Conservation (phyloP, 345 rosid species). For the Corchorus capsularis region DNA sequence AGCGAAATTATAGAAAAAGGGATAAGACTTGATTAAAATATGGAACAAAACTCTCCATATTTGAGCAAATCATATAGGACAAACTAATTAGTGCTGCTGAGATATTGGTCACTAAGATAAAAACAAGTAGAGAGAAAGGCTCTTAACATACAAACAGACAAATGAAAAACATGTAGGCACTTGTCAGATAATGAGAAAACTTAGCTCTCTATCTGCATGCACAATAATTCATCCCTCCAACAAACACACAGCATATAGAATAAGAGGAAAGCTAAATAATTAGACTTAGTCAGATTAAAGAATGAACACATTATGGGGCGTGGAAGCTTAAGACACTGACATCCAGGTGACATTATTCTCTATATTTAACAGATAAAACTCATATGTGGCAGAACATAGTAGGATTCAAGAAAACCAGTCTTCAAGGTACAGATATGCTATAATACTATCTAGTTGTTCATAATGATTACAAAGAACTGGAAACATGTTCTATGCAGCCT, state of each 20-base stretch:
- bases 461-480: not conserved
- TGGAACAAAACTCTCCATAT: not conserved
- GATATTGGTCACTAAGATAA: not conserved
- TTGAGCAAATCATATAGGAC: not conserved
- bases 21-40: not conserved
- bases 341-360: not conserved
- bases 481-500: not conserved
- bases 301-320: not conserved
- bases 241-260: not conserved
- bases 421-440: not conserved
- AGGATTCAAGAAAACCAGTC: not conserved
- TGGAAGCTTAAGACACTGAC: not conserved
- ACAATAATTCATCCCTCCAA: not conserved
- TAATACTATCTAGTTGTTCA: not conserved
- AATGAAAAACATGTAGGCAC: not conserved
- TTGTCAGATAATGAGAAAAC: not conserved
- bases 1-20: not conserved
- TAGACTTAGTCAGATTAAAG: not conserved
- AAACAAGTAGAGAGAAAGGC: not conserved
- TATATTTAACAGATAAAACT: not conserved
- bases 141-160: too few relatives aligned
- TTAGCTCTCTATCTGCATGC: not conserved
- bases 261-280: not conserved
- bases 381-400: not conserved
- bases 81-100: not conserved